Evolutionary conservation across 805 yeast genomes (phyloP).

Genomic region (Lachancea lanzarotensis): DNA sequence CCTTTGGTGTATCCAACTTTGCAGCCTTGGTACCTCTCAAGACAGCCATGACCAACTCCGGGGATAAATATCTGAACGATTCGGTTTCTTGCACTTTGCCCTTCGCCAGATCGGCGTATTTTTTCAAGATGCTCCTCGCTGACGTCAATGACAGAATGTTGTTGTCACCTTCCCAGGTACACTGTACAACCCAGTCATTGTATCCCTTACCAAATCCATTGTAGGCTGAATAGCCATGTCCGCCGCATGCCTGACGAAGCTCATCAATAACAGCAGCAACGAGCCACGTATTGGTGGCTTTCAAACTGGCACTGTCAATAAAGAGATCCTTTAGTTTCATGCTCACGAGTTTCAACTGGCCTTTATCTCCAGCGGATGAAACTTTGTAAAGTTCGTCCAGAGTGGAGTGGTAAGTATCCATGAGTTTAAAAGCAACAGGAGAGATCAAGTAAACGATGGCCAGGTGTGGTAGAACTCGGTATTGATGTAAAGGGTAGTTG

Average conservation of each 20-base stretch:
- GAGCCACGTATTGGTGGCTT: conserved; percentile 86
- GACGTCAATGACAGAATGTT: conserved; percentile 76
- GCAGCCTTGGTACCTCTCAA: conserved; percentile 21
- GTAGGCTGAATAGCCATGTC: conserved; percentile 93
- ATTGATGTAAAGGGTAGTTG: conserved; percentile 85
- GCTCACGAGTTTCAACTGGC: conserved; percentile 40
- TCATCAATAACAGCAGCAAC: conserved; percentile 76
- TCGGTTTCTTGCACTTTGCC: conserved; percentile 32
- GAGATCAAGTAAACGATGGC: conserved; percentile 73
- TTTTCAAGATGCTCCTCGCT: conserved; percentile 60
- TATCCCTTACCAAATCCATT: conserved; percentile 85
- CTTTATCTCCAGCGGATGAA: conserved; percentile 39
- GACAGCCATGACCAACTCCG: conserved; percentile 21
- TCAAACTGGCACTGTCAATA: conserved; percentile 78
- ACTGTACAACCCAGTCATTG: conserved; percentile 94
- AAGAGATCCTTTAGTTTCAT: conserved; percentile 65
- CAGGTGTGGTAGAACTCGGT: conserved; percentile 76
- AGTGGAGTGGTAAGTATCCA: conserved; percentile 43
- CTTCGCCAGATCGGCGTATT: conserved; percentile 34
- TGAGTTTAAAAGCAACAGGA: conserved; percentile 60
- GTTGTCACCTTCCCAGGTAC: conserved; percentile 98
- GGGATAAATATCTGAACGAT: conserved; percentile 26
- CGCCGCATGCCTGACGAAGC: conserved; percentile 91
- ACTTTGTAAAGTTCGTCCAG: conserved; percentile 50
- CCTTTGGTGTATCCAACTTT: conserved; percentile 27